A percentile compares a stretch with the other conserved stretches of the same genome.
These are phyloP conservation scores for Quercus aquifolioides DNA, from an alignment of 306 rosid species.

Conservation along the genomic window DNA sequence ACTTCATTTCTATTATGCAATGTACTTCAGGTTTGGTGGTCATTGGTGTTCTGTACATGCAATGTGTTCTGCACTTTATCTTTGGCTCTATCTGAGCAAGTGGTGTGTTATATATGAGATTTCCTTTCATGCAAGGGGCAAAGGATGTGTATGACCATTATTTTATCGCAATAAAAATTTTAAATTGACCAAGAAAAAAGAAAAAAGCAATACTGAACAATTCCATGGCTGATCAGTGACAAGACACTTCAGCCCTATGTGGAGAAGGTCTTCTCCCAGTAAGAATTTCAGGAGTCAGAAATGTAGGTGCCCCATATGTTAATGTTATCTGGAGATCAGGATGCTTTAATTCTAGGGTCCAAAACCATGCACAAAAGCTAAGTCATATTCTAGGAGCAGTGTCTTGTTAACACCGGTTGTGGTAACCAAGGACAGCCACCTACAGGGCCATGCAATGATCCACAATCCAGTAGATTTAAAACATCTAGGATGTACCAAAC, in stretches of 20 bases:
- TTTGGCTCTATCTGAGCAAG: too few species aligned
- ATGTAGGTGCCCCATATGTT: not conserved
- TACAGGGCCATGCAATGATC: not conserved
- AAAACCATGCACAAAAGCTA: not conserved
- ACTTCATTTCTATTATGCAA: too few species aligned
- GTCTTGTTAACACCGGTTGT: not conserved
- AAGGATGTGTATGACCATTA: too few species aligned
- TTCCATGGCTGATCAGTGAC: not conserved
- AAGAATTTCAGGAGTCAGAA: not conserved
- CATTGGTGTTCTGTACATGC: too few species aligned
- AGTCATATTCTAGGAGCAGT: not conserved
- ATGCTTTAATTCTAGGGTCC: not conserved
- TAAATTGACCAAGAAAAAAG: too few species aligned
- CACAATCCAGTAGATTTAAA: not conserved
- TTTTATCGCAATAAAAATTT: too few species aligned
- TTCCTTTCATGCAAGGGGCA: too few species aligned
- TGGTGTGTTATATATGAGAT: too few species aligned
- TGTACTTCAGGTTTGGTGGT: too few species aligned
- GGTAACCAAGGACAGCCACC: not conserved
- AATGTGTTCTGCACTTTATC: too few species aligned
- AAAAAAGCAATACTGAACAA: not conserved
- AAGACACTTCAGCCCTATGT: not conserved
- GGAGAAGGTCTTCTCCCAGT: not conserved
- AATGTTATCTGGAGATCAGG: not conserved
- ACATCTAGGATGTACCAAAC: constrained; percentile 16